A percentile compares a stretch with the other conserved stretches of the same genome.
Evolutionary conservation across 306 rosid species (phyloP).

Genomic region (Prunus dulcis): DNA sequence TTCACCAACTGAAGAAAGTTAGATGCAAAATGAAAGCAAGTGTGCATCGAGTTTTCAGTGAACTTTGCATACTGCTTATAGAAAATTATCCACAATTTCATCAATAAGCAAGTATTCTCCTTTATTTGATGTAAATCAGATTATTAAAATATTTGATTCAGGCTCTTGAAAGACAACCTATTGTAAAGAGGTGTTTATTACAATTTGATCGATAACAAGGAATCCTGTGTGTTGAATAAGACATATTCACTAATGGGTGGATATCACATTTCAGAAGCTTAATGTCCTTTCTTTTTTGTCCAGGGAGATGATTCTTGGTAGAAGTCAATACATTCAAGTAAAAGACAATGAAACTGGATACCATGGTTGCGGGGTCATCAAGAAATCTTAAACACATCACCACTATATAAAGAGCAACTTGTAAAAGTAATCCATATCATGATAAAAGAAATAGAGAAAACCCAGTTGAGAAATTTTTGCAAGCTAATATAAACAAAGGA

Average conservation of each 20-base stretch:
- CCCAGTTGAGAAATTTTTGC: neutral
- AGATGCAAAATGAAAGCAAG: neutral
- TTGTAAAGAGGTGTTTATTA: neutral
- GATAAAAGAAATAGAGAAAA: neutral
- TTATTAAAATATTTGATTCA: neutral
- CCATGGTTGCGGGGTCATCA: neutral
- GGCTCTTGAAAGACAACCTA: neutral
- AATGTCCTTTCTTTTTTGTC: neutral
- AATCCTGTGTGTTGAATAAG: neutral
- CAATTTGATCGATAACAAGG: neutral
- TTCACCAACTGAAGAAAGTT: neutral
- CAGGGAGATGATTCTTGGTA: neutral
- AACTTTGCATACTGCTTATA: neutral
- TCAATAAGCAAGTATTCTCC: neutral
- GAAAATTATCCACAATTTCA: neutral
- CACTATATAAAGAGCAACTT: neutral
- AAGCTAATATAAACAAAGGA: neutral
- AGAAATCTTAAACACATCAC: neutral
- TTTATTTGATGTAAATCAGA: neutral
- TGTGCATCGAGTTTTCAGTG: neutral
- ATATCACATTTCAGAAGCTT: neutral
- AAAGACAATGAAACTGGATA: neutral
- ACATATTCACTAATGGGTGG: neutral
- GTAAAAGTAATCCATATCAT: neutral
- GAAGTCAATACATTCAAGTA: neutral